Evolutionary conservation across 129 eudicot species (phyloP).

Genomic region (Silybum marianum): DNA sequence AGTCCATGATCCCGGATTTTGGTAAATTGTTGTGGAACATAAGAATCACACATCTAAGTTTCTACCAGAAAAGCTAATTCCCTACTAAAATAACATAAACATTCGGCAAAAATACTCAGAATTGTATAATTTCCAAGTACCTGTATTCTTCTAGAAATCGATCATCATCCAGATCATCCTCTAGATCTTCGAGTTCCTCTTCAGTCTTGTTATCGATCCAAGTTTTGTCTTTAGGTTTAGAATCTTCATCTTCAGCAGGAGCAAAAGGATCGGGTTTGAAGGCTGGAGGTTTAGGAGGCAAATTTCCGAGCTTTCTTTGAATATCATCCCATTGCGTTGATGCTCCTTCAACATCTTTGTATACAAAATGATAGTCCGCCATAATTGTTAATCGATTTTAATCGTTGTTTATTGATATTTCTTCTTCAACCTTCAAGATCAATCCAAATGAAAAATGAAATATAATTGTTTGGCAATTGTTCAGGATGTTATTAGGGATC

Average conservation of each 20-base stretch:
- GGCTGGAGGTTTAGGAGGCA: conserved; percentile 74
- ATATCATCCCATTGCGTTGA: conserved; percentile 95
- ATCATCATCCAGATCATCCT: conserved; percentile 86
- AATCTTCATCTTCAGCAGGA: conserved; percentile 80
- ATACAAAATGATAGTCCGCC: conserved; percentile 86
- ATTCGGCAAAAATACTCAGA: not conserved
- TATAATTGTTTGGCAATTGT: too few species aligned
- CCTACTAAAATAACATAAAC: not conserved
- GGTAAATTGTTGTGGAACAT: not conserved
- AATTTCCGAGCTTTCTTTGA: conserved; percentile 81
- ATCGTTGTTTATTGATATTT: not conserved
- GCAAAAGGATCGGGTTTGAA: conserved; percentile 78
- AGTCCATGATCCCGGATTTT: not conserved
- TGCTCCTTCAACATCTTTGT: conserved; percentile 86
- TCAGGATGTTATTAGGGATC: too few species aligned
- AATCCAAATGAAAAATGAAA: not conserved
- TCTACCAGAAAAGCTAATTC: not conserved
- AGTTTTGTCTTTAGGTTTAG: conserved; percentile 63
- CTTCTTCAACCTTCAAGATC: not conserved
- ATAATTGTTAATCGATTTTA: conserved; percentile 23
- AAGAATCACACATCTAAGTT: not conserved
- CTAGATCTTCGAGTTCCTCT: conserved; percentile 94
- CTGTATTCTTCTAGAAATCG: conserved; percentile 88
- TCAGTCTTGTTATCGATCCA: conserved; percentile 91
- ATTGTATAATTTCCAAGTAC: conserved; percentile 24